These are phyloP conservation scores for Marsdenia floribunda DNA, from an alignment of 257 asterid species.

Conservation along the genomic window DNA sequence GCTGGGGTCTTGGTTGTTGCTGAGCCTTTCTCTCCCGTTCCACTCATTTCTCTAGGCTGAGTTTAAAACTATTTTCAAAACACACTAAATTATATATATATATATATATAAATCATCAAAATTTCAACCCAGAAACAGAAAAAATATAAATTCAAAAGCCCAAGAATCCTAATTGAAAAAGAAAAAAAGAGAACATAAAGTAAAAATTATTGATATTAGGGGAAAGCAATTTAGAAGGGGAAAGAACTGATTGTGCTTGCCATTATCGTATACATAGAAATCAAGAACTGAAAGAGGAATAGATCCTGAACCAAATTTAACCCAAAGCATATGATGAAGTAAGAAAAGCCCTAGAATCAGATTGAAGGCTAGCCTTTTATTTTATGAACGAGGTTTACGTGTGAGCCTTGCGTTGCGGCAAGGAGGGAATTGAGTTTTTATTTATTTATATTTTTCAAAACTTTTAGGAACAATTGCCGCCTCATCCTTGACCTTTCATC, in stretches of 20 bases:
- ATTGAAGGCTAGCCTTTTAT: neutral
- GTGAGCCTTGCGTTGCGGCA: no score
- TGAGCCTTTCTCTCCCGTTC: conserved; percentile 59
- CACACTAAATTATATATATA: neutral
- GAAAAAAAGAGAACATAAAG: neutral
- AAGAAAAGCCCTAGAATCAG: neutral
- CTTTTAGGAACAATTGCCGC: no score
- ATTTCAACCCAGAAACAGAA: neutral
- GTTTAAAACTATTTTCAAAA: conserved; percentile 9
- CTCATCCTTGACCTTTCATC: no score
- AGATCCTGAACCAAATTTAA: neutral
- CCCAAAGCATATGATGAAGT: neutral
- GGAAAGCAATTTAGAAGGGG: neutral
- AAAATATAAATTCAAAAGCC: neutral
- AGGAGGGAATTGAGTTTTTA: no score
- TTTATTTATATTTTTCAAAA: no score
- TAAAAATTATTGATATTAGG: neutral
- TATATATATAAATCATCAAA: neutral
- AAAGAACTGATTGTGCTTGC: no score
- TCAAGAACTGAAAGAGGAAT: neutral
- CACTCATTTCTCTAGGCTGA: conserved; percentile 48
- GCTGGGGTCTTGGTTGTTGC: conserved; percentile 78
- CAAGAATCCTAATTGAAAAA: no score
- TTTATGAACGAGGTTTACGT: neutral
- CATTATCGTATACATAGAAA: neutral